These are phyloP conservation scores for Falciphora oryzae DNA, from an alignment of 2,329 filamentous ascomycete genomes.

Conservation along the genomic window DNA sequence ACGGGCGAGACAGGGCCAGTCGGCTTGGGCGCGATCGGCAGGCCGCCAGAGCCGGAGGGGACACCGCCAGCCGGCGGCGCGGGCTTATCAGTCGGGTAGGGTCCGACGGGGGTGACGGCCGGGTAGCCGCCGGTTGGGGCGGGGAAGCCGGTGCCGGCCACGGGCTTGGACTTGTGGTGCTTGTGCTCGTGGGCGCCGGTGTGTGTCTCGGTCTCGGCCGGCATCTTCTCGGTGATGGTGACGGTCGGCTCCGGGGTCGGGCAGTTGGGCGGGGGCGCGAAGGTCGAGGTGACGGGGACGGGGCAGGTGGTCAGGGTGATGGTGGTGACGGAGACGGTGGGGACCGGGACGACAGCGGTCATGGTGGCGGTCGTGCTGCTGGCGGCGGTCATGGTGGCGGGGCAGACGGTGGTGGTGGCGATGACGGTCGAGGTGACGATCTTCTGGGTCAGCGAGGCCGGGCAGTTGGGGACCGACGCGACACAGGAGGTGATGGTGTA, in stretches of 20 bases:
- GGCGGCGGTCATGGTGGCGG: slow-evolving; percentile 15
- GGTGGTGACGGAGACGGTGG: slow-evolving; percentile 16
- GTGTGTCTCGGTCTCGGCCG: slow-evolving; percentile 8
- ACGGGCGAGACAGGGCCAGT: neutral
- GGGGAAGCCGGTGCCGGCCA: neutral
- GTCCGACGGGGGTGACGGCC: neutral
- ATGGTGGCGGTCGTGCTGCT: slow-evolving; percentile 8
- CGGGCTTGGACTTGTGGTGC: neutral
- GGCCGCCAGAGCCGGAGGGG: too few relatives aligned
- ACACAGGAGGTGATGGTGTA: slow-evolving; percentile 26
- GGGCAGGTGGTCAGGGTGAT: slow-evolving; percentile 18
- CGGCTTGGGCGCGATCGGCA: slow-evolving; percentile 3
- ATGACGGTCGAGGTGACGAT: slow-evolving; percentile 21
- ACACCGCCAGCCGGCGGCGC: neutral
- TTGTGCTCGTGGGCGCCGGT: neutral
- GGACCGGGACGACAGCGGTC: slow-evolving; percentile 9
- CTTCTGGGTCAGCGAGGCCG: slow-evolving; percentile 20
- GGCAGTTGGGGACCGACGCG: slow-evolving; percentile 25
- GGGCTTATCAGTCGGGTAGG: slow-evolving; percentile 4
- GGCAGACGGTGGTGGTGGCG: slow-evolving; percentile 22
- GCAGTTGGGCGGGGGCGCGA: slow-evolving; percentile 15
- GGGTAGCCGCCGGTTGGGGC: neutral
- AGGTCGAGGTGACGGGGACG: slow-evolving; percentile 19
- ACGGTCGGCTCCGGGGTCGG: slow-evolving; percentile 15
- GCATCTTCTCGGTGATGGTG: slow-evolving; percentile 14